Percentiles rank a stretch among this genome's conserved stretches.
These are phyloP conservation scores for Fusarium caatingaense DNA, from an alignment of 2,329 filamentous ascomycete species.

Conservation along the genomic window DNA sequence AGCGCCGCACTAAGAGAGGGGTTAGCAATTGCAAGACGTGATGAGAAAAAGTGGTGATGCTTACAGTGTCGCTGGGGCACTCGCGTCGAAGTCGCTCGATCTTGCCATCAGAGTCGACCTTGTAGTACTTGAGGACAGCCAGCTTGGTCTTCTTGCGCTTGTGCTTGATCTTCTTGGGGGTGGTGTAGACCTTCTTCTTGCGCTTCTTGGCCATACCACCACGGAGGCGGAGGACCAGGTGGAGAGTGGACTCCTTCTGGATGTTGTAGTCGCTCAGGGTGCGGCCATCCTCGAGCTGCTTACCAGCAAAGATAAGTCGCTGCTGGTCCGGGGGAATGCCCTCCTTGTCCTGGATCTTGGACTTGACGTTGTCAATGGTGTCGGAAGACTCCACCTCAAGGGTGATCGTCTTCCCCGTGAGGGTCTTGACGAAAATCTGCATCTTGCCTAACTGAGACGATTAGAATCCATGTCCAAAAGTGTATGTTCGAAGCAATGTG, in stretches of 20 bases:
- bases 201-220: constrained; percentile 97
- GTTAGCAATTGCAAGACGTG: constrained; percentile 50
- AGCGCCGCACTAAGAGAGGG: constrained; percentile 82
- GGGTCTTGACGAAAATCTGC: constrained; percentile 84
- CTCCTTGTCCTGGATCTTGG: constrained; percentile 99
- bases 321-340: constrained; percentile 99
- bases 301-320: constrained; percentile 99
- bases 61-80: constrained; percentile 90
- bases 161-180: constrained; percentile 99
- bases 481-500: constrained; percentile 6
- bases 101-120: constrained; percentile 99
- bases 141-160: constrained; percentile 99
- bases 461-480: constrained; percentile 52
- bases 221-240: constrained; percentile 97
- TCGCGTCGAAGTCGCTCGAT: constrained; percentile 99
- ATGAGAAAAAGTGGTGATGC: constrained; percentile 46
- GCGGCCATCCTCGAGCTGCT: constrained; percentile 99
- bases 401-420: constrained; percentile 99
- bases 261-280: constrained; percentile 99
- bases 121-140: constrained; percentile 99
- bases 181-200: constrained; percentile 99
- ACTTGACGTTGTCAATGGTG: constrained; percentile 99
- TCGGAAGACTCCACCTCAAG: constrained; percentile 99
- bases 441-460: constrained; percentile 69
- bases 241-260: constrained; percentile 99